phyloP scores from a whole-genome alignment of 2,329 filamentous ascomycete genomes.

The Calonectria ilicicola region DNA sequence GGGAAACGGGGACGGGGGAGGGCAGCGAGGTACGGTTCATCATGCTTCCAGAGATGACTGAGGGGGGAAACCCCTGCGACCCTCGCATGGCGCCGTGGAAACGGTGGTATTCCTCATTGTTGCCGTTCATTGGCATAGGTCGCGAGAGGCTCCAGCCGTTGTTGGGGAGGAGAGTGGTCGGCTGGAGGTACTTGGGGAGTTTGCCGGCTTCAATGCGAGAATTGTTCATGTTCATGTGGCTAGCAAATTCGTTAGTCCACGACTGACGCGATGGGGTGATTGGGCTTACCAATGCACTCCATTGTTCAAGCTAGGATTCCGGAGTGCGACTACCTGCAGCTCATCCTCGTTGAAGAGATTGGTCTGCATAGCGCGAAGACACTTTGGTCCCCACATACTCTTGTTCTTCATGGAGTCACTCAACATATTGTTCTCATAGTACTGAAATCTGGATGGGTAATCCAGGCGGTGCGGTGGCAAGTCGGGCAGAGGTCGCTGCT shows the following conservation, averaged over 20 bases:
- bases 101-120: constrained; percentile 14
- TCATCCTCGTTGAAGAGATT: constrained; percentile 7
- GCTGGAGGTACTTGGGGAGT: constrained; percentile 22
- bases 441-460: background rate
- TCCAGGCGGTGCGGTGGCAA: constrained; percentile 9
- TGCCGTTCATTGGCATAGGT: constrained; percentile 1
- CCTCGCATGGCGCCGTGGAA: constrained; percentile 17
- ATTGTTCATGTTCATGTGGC: background rate
- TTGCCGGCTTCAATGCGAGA: background rate
- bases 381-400: background rate
- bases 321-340: constrained; percentile 4
- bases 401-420: background rate
- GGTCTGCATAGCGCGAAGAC: background rate
- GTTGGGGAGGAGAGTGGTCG: constrained; percentile 14
- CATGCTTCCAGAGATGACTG: background rate
- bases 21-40: constrained; percentile 19
- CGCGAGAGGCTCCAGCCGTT: constrained; percentile 29
- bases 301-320: background rate
- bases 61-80: constrained; percentile 9
- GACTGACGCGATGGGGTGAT: background rate
- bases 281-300: constrained; percentile 7
- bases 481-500: constrained; percentile 33
- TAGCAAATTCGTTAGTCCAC: background rate
- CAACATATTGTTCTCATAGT: background rate
- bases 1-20: constrained; percentile 22